Percentiles rank a stretch among this genome's conserved stretches.
These are phyloP conservation scores for Neocallimastix lanati DNA, from an alignment of 192 early-diverging fungal genomes.

Conservation along the genomic window DNA sequence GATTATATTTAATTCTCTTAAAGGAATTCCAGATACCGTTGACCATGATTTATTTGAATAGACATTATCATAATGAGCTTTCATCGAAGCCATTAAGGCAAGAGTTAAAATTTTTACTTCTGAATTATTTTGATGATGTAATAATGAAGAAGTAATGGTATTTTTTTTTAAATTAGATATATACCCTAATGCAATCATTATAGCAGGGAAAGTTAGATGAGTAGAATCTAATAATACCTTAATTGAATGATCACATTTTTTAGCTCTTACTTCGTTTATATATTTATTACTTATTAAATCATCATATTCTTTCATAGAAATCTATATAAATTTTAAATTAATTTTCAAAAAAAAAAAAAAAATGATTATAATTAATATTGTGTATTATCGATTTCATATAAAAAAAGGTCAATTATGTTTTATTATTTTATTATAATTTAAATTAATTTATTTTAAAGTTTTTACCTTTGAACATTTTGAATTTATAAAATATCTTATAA, in stretches of 20 bases:
- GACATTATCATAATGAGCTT: constrained; percentile 45
- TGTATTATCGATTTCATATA: too few relatives aligned
- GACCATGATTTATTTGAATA: constrained; percentile 86
- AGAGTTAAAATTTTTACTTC: background rate
- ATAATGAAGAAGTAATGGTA: background rate
- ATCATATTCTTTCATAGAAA: background rate
- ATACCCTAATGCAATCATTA: background rate
- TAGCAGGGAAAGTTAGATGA: background rate
- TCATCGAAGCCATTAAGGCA: background rate
- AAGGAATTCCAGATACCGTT: constrained; percentile 60
- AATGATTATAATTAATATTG: too few relatives aligned
- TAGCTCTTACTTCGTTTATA: background rate
- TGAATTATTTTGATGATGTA: background rate
- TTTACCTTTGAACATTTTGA: background rate
- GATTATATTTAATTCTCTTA: constrained; percentile 53
- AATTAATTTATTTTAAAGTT: too few relatives aligned
- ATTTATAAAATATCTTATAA: background rate
- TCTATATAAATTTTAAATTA: too few relatives aligned
- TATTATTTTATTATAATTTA: too few relatives aligned
- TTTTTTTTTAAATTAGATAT: background rate
- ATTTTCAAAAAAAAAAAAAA: too few relatives aligned
- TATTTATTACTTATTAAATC: background rate
- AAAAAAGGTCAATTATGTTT: too few relatives aligned
- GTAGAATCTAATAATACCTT: background rate
- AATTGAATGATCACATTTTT: background rate